Base-by-base conservation (phyloP, 2,329 filamentous ascomycete species). In the Penicillium sp. region DNA sequence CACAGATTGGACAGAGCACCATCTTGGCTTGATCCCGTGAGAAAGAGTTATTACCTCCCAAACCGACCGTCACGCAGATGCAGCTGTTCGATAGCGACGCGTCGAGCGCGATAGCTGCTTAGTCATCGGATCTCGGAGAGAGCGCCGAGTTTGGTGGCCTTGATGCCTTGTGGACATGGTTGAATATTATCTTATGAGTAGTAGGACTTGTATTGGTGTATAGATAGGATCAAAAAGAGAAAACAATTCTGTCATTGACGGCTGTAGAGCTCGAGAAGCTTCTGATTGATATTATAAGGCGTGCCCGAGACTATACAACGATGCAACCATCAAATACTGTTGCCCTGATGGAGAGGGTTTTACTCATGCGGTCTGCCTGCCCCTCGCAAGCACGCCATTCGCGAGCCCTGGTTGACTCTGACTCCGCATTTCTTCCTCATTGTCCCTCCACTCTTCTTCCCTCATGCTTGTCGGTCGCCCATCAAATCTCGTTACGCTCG, bases 1-100 rank as follows among this genome's bases (percentile, higher is more conserved):
- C 83, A 81, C 93, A 97, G 67, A 93, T 91, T 16, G 93, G 93
- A 74, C 93, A 97, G 70, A 87, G 85, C 68, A 96, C 90, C 83
- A 79, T 79, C 57, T 38, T 69, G 60, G 11, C 19, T 48, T n/a
- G 25, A 48, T n/a, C 1, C 26, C 8, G 25, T n/a, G 16, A 33
- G 35, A 52, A 46, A 38, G 25, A 42, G 4, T 33, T 40, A 37
- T 22, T 37, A 16, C 28, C 14, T 2, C n/a, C 14, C 8, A 4
- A 30, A 6, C 6, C 30, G 46, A 30, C 25, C 5, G 22, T 26
- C 13, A 52, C 38, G 35, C 28, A 33, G 38, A 30, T 30, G 38
- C 19, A 53, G 35, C 52, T 56, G 48, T 6, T 51, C 25, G n/a
- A 48, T 38, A 51, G 43, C 52, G 52, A 59, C 57, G 57, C 57